Base-by-base conservation (phyloP, 1,139 yeast species). In the Zygosaccharomyces sapae region DNA sequence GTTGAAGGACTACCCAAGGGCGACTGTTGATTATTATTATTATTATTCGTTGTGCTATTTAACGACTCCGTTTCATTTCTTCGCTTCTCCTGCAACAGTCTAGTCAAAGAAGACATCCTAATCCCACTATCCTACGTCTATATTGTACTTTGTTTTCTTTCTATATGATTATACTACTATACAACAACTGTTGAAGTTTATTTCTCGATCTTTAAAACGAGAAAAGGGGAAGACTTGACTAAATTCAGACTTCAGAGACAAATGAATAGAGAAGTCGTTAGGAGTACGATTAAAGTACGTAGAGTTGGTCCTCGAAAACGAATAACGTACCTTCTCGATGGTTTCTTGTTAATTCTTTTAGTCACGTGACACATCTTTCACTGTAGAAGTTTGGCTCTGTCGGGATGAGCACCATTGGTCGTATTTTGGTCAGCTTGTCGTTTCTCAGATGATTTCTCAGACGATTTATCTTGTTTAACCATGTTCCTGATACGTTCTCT, bases 401-500 rank as follows among this genome's bases (percentile, higher is more conserved):
- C 68, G 12, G 67, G 68, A 42, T 63, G 68, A 16, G 63, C 49
- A 3, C 58, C 61, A 18, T 49, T 12, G 9, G 30, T 12, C n/a
- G n/a, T n/a, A n/a, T n/a, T n/a, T n/a, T n/a, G n/a, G 45, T 5
- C 50, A 24, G 3, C 45, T 41, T 6, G 33, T 19, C 13, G 44
- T 38, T 9, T n/a, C 12, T 45, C 9, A 12, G 48, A 31, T 12
- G 45, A 5, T 4, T 37, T 43, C 3, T 36, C 42, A 7, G 44
- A 49, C 5, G 46, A 39, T 45, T 55, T 59, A 39, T 50, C 54
- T 18, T 45, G 45, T 10, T 54, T 52, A 18, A 61, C 60, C 59
- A 65, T 53, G 34, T 68, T 64, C 36, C 55, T 59, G 55, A 77
- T 70, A 60, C 79, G 76, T 19, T 70, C 74, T 53, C 69, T 79